phyloP scores from a whole-genome alignment of 73 alveolate species.

The Symbiodinium natans region DNA sequence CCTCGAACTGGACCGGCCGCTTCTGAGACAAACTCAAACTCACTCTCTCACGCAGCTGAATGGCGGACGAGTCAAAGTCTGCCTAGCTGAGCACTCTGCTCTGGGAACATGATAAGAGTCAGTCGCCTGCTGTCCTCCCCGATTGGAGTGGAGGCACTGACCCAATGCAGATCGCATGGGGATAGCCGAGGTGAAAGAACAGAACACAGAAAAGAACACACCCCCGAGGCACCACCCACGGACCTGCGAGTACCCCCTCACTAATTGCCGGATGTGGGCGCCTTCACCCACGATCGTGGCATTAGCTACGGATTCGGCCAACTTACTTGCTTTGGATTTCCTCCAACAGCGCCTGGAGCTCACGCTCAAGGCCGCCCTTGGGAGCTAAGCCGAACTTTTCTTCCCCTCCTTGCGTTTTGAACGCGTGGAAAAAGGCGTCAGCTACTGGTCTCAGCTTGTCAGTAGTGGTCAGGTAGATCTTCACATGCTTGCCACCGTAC shows the following conservation, averaged over 20 bases:
- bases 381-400: background rate
- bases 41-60: background rate
- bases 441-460: background rate
- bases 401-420: constrained; percentile 1
- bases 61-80: constrained; percentile 3
- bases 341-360: background rate
- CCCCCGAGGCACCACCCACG: background rate
- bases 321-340: constrained; percentile 18
- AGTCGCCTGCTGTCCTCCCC: constrained; percentile 1
- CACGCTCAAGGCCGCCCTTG: background rate
- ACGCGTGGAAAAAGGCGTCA: background rate
- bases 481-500: background rate
- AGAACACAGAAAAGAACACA: background rate
- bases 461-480: constrained; percentile 10
- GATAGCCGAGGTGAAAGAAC: background rate
- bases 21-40: too few relatives aligned
- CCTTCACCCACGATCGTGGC: constrained; percentile 13
- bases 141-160: constrained; percentile 5
- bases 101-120: background rate
- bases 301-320: background rate
- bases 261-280: background rate
- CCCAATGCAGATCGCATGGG: constrained; percentile 14
- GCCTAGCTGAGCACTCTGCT: constrained; percentile 13
- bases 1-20: too few relatives aligned
- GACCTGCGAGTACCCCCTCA: constrained; percentile 21